These are phyloP conservation scores for Saturnispora diversa DNA, from an alignment of 805 yeast genomes.

Conservation along the genomic window DNA sequence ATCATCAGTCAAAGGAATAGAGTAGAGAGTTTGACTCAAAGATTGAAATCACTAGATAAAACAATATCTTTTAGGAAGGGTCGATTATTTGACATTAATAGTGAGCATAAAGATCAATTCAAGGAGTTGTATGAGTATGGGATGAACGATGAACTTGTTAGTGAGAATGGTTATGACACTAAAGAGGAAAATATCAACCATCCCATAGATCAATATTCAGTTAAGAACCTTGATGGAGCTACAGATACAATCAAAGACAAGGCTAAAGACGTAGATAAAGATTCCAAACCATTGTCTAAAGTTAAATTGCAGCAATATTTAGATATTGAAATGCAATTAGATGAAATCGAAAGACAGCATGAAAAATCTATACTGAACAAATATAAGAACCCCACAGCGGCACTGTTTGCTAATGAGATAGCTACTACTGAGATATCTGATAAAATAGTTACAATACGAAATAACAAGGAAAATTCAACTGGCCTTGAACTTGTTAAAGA, in stretches of 20 bases:
- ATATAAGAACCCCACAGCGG: constrained; percentile 6
- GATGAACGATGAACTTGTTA: constrained; percentile 21
- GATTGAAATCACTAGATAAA: constrained; percentile 28
- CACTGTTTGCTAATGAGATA: background rate
- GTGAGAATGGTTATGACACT: no score
- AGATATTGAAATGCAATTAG: constrained; percentile 22
- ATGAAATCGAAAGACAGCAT: constrained; percentile 18
- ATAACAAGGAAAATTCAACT: background rate
- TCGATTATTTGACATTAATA: constrained; percentile 29
- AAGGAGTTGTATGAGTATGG: constrained; percentile 31
- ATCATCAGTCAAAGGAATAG: constrained; percentile 15
- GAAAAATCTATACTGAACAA: background rate
- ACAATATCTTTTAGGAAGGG: constrained; percentile 19
- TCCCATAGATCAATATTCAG: no score
- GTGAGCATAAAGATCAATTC: constrained; percentile 38
- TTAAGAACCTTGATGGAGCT: no score
- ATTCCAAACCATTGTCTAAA: constrained; percentile 11
- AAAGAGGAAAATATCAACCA: no score
- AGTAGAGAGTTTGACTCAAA: constrained; percentile 22
- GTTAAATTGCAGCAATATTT: constrained; percentile 24
- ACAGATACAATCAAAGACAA: no score
- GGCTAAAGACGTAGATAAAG: no score
- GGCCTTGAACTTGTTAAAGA: no score
- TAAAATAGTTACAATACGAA: background rate
- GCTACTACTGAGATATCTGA: constrained; percentile 3